Evolutionary conservation across 1,284 basidiomycete species (phyloP).

Genomic region (Calocybe gambosa): DNA sequence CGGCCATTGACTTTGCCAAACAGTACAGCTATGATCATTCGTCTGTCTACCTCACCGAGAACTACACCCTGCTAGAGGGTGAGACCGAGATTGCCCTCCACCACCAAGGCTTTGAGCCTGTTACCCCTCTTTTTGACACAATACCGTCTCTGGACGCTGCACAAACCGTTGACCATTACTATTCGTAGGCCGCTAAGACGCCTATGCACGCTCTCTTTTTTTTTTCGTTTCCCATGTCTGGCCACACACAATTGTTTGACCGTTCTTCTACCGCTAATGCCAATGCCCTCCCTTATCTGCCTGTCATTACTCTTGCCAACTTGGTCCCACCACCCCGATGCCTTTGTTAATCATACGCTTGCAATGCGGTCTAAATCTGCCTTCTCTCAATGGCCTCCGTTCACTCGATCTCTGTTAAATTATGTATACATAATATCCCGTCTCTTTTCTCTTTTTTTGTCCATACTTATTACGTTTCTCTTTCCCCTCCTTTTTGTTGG

Average conservation of each 20-base stretch:
- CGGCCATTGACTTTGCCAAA: slow-evolving; percentile 11
- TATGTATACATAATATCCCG: slow-evolving; percentile 16
- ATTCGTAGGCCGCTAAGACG: slow-evolving; percentile 5
- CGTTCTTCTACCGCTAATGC: slow-evolving; percentile 1
- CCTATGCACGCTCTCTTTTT: neutral
- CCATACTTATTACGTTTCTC: slow-evolving; percentile 5
- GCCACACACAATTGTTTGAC: neutral
- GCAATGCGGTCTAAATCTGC: neutral
- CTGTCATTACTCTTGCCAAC: neutral
- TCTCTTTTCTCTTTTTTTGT: slow-evolving; percentile 2
- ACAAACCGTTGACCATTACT: slow-evolving; percentile 11
- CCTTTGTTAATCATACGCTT: slow-evolving; percentile 5
- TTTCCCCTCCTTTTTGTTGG: slow-evolving; percentile 2
- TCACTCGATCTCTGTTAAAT: no score
- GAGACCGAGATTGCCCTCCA: slow-evolving; percentile 9
- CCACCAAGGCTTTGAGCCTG: slow-evolving; percentile 12
- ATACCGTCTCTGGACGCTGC: slow-evolving; percentile 7
- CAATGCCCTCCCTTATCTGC: neutral
- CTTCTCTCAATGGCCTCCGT: slow-evolving; percentile 1
- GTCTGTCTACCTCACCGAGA: slow-evolving; percentile 12
- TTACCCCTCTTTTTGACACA: slow-evolving; percentile 9
- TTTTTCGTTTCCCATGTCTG: neutral
- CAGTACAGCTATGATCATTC: slow-evolving; percentile 13
- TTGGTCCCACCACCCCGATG: neutral
- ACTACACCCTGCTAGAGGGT: slow-evolving; percentile 14